Conservation (phyloP, 1,284 basidiomycete genomes). For the Stygiomarasmius scandens region DNA sequence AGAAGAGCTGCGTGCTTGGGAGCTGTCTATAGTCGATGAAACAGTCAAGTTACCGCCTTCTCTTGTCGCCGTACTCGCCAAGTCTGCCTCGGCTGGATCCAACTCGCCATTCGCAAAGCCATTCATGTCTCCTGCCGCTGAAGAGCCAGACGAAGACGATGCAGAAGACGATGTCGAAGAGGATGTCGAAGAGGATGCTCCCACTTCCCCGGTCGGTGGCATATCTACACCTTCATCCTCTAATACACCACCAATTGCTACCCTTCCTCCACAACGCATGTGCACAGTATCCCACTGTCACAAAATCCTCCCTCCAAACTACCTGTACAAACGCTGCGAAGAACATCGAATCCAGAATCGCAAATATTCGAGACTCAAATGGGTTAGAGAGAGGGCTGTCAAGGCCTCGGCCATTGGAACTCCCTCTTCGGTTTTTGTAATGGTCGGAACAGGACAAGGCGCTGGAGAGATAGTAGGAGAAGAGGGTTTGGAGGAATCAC, state of each 20-base stretch:
- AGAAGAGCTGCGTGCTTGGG: constrained; percentile 39
- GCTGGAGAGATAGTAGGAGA: no score
- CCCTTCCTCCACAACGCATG: constrained; percentile 52
- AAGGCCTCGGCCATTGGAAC: no score
- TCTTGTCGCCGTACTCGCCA: constrained; percentile 9
- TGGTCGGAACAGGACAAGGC: no score
- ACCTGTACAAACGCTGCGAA: constrained; percentile 56
- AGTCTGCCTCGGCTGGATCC: constrained; percentile 1
- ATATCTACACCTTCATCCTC: no score
- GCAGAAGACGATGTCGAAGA: not conserved
- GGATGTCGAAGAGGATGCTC: not conserved
- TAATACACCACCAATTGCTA: no score
- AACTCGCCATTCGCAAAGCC: not conserved
- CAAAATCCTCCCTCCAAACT: constrained; percentile 47
- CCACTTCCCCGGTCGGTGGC: not conserved
- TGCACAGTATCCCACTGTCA: constrained; percentile 63
- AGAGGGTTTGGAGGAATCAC: no score
- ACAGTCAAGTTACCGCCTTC: constrained; percentile 23
- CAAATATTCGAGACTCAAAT: constrained; percentile 54
- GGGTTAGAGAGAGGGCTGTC: constrained; percentile 46
- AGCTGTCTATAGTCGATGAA: constrained; percentile 37
- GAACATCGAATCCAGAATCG: constrained; percentile 57
- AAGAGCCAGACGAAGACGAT: not conserved
- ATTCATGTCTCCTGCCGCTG: not conserved
- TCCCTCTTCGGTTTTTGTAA: no score